These are phyloP conservation scores for Grosmannia serpens DNA, from an alignment of 2,329 filamentous ascomycete genomes.

Conservation along the genomic window DNA sequence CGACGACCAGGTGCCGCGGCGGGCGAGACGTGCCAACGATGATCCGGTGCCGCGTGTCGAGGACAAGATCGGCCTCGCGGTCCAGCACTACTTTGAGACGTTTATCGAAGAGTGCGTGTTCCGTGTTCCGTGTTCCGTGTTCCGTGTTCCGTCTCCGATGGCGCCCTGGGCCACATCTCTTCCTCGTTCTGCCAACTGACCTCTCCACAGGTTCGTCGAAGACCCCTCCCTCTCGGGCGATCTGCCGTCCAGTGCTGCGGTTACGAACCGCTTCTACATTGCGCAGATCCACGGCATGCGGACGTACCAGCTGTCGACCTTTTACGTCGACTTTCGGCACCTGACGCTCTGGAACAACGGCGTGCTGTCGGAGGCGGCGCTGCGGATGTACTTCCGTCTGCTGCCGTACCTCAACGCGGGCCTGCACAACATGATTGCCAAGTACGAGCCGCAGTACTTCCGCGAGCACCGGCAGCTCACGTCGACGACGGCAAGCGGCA, in stretches of 20 bases:
- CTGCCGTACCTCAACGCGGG: conserved; percentile 81
- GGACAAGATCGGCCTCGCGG: conserved; percentile 62
- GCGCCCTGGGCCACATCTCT: too few species aligned
- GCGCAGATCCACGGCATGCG: conserved; percentile 72
- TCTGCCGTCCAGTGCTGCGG: conserved; percentile 54
- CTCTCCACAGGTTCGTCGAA: conserved; percentile 48
- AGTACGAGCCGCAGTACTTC: conserved; percentile 91
- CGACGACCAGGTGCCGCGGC: conserved; percentile 49
- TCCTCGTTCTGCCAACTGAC: neutral
- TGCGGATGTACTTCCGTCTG: conserved; percentile 89
- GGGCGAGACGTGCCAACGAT: conserved; percentile 34
- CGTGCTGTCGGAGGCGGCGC: conserved; percentile 73
- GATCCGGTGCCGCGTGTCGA: conserved; percentile 57
- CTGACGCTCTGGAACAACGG: conserved; percentile 66
- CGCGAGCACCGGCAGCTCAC: conserved; percentile 80
- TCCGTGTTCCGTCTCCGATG: neutral
- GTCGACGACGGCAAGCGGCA: conserved; percentile 28
- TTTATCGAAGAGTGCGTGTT: conserved; percentile 62
- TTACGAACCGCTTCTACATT: conserved; percentile 71
- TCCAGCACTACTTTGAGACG: conserved; percentile 65
- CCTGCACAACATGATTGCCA: conserved; percentile 85
- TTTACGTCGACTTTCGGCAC: conserved; percentile 83
- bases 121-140: conserved; percentile 16
- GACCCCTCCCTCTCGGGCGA: conserved; percentile 51
- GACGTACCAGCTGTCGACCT: conserved; percentile 64